Base-by-base conservation (phyloP, 805 yeast genomes). In the Zygosaccharomyces rouxii region DNA sequence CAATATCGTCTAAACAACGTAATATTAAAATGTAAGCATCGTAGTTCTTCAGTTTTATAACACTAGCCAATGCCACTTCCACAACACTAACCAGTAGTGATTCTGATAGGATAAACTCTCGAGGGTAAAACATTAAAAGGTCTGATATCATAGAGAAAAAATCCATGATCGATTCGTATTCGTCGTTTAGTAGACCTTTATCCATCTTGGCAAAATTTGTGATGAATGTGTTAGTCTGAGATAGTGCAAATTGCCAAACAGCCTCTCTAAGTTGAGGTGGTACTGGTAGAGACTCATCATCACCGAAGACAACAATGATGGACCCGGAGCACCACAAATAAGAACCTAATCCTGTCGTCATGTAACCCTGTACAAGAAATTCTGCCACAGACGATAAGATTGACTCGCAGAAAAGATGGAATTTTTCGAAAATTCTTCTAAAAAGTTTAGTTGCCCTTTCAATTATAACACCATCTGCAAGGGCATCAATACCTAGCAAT, bases 291-390 rank as follows among this genome's bases (percentile, higher is more conserved):
- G 66, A 61, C 7, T 64, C 74, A 55, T 81, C 84, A 55, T 76
- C 74, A 26, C 83, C 80, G 66, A 75, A 90, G 51, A 87, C 92
- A 48, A 86, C 79, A 45, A 86, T 80, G 23, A 89, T 71, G 7
- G 85, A 75, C 7, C 97, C 97, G 2, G 95, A 83, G 11, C 87
- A 92, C 94, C 95, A 90, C 48, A 90, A 69, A 62, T 84, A 89
- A 63, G 96, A 87, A 3, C 97, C 97, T 59, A 71, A 79, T 30
- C 81, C 78, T 18, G 84, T 84, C 23, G 70, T 69, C 39, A 80
- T 75, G 69, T 89, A 90, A 1, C 95, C 94, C 33, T 75, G 74
- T 18, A 79, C 83, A 47, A 89, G 73, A 42, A 83, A 68, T 47
- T 77, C 81, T 1, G 89, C 88, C 33, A 89, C 76, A 11, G 78